phyloP scores from a whole-genome alignment of 2,329 filamentous ascomycete species.

The Akanthomyces uredinophilus region DNA sequence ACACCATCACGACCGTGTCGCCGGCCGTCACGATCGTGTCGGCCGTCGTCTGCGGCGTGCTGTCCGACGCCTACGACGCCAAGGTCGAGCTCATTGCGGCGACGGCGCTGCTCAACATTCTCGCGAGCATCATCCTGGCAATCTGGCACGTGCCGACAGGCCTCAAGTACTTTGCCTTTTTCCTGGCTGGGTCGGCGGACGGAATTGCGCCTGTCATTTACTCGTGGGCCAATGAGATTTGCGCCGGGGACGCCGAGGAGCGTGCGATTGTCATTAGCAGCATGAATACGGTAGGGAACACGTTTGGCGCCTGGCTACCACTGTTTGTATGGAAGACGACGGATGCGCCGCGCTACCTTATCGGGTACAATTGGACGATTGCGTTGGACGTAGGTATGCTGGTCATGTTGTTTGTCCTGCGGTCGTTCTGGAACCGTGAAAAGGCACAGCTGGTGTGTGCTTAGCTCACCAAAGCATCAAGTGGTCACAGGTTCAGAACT shows the following conservation, averaged over 20 bases:
- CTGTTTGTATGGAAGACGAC: constrained; percentile 30
- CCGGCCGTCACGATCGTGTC: constrained; percentile 36
- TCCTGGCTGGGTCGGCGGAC: constrained; percentile 28
- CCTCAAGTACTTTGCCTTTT: constrained; percentile 31
- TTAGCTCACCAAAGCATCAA: background rate
- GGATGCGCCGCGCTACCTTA: constrained; percentile 34
- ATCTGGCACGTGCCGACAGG: constrained; percentile 32
- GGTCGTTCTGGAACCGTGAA: constrained; percentile 10
- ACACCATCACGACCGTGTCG: constrained; percentile 42
- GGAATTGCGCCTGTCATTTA: constrained; percentile 29
- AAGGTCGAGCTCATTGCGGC: constrained; percentile 27
- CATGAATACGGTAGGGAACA: constrained; percentile 41
- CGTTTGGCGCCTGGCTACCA: constrained; percentile 39
- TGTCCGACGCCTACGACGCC: constrained; percentile 47
- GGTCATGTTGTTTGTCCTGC: constrained; percentile 19
- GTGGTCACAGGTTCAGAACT: no score
- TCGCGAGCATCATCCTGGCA: constrained; percentile 26
- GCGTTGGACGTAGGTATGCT: constrained; percentile 23
- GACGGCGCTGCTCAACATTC: constrained; percentile 18
- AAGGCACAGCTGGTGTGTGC: background rate
- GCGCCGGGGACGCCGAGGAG: constrained; percentile 40
- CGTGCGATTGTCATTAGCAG: constrained; percentile 43
- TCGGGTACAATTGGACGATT: constrained; percentile 31
- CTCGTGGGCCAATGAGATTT: constrained; percentile 44
- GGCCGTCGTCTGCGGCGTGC: constrained; percentile 50